A percentile compares a stretch with the other conserved stretches of the same genome.
phyloP scores from a whole-genome alignment of 2,329 filamentous ascomycete genomes.

The Arthrobotrys sinensis region DNA sequence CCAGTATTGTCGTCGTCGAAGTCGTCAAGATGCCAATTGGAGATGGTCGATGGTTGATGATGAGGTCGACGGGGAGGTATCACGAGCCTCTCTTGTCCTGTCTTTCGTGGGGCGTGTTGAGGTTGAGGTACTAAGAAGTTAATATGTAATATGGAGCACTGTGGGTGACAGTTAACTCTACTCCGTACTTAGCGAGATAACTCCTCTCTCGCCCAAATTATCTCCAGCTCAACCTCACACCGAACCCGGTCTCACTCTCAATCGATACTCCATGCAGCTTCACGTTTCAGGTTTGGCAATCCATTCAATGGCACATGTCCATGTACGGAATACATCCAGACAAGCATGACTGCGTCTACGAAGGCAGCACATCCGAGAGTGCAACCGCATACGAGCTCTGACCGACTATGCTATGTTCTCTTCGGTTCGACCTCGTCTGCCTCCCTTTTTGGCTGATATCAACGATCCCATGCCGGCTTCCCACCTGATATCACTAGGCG shows the following conservation, averaged over 20 bases:
- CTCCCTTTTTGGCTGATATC: constrained; percentile 55
- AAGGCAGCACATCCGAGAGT: constrained; percentile 25
- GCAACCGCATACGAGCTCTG: constrained; percentile 38
- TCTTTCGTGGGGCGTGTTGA: no score
- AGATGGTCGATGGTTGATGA: no score
- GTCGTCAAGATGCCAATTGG: not conserved
- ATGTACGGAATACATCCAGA: no score
- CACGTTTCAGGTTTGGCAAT: constrained; percentile 18
- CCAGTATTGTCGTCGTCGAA: no score
- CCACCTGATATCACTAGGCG: not conserved
- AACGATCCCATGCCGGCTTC: constrained; percentile 22
- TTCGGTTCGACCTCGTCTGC: constrained; percentile 23
- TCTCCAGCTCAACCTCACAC: constrained; percentile 33
- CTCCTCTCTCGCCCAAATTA: constrained; percentile 23
- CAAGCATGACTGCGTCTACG: not conserved
- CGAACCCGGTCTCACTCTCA: constrained; percentile 37
- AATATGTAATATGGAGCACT: no score
- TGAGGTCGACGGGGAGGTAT: no score
- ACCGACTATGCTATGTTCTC: no score
- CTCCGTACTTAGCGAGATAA: constrained; percentile 45
- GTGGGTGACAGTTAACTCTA: not conserved
- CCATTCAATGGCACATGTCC: not conserved
- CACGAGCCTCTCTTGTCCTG: no score
- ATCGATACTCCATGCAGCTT: constrained; percentile 18
- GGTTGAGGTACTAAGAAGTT: no score